A percentile compares a stretch with the other conserved stretches of the same genome.
Evolutionary conservation across 2,329 filamentous ascomycete genomes (phyloP).

Genomic region (Sporothrix pseudoabietina): DNA sequence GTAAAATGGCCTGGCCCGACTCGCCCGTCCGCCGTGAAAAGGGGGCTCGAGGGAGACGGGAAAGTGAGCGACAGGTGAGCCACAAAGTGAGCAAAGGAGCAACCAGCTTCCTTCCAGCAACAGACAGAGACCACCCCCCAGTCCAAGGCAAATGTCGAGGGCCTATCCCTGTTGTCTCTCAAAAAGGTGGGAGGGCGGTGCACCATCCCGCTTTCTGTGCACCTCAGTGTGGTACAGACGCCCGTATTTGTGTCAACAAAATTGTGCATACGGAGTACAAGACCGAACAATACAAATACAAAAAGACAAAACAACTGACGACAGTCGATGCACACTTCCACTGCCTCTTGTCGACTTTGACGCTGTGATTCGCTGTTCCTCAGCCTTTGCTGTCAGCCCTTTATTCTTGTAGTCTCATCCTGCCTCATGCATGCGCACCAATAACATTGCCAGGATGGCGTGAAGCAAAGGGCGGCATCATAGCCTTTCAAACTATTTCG

Average conservation of each 20-base stretch:
- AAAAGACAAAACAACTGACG: background rate
- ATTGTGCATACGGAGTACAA: background rate
- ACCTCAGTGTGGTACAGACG: background rate
- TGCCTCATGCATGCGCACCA: background rate
- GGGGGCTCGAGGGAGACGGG: background rate
- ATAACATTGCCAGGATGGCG: background rate
- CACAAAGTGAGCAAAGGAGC: background rate
- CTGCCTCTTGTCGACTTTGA: background rate
- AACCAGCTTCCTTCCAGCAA: background rate
- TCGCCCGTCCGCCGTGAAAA: background rate
- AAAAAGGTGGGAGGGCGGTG: background rate
- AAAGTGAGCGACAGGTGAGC: background rate
- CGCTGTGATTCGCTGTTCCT: background rate
- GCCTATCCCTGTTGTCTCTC: background rate
- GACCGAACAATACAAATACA: background rate
- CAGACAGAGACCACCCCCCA: background rate
- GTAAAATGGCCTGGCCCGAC: constrained; percentile 2
- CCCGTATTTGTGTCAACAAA: background rate
- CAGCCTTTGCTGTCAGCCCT: constrained; percentile 8
- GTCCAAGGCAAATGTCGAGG: background rate
- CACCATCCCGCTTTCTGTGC: background rate
- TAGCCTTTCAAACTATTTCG: background rate
- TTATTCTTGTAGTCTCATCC: constrained; percentile 7
- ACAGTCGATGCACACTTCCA: background rate
- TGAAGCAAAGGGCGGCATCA: background rate